Percentiles rank a stretch among this genome's conserved stretches.
phyloP scores from a whole-genome alignment of 371 early-diverging fungal genomes.

The Thermomucor indicae-seudaticae region DNA sequence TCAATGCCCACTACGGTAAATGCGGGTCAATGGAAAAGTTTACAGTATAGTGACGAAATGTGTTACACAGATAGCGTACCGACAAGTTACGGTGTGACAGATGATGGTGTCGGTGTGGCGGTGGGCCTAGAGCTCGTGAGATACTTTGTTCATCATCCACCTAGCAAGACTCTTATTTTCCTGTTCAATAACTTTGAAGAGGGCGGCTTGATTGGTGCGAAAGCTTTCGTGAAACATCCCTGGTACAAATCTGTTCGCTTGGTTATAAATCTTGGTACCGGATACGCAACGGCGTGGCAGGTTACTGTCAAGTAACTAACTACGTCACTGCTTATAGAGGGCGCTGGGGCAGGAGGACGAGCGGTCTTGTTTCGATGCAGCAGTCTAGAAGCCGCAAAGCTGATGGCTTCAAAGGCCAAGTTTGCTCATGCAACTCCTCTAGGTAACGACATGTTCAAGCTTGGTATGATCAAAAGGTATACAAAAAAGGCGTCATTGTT shows the following conservation, averaged over 20 bases:
- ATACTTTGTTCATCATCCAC: conserved; percentile 56
- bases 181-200: conserved; percentile 90
- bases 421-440: conserved; percentile 43
- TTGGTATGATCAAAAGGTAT: conserved; percentile 60
- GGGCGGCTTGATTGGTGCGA: conserved; percentile 70
- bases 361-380: conserved; percentile 66
- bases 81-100: conserved; percentile 80
- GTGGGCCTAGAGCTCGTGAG: conserved; percentile 68
- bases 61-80: conserved; percentile 62
- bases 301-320: no score
- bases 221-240: conserved; percentile 70
- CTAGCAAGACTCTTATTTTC: conserved; percentile 64
- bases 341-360: conserved; percentile 77
- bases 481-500: no score
- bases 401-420: conserved; percentile 21
- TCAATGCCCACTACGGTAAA: conserved; percentile 59
- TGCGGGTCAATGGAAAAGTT: no score
- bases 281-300: neutral
- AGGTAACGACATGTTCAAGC: conserved; percentile 67
- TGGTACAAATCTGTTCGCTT: conserved; percentile 70
- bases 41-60: neutral
- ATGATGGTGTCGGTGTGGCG: conserved; percentile 78
- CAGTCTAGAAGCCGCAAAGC: conserved; percentile 47
- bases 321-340: no score
- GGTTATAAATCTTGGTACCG: conserved; percentile 75